A percentile compares a stretch with the other conserved stretches of the same genome.
Conservation (phyloP, 257 asterid genomes). For the Leptodermis oblonga region DNA sequence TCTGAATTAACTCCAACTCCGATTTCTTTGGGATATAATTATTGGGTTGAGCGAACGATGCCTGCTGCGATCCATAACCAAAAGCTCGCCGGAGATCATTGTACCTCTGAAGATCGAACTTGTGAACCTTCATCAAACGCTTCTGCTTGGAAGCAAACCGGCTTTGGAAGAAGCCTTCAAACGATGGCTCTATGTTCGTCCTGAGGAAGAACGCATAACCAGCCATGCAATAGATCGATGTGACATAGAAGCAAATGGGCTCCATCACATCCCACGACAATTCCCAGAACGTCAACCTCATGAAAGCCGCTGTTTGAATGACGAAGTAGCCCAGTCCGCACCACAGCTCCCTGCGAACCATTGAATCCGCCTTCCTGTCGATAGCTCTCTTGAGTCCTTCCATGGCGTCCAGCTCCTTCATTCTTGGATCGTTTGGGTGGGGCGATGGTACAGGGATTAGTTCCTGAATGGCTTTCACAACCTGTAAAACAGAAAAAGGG, state of each 20-base stretch:
- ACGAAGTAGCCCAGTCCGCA: constrained; percentile 58
- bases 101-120: constrained; percentile 58
- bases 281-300: constrained; percentile 96
- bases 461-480: constrained; percentile 74
- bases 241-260: constrained; percentile 81
- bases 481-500: constrained; percentile 52
- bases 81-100: constrained; percentile 48
- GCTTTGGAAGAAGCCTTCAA: constrained; percentile 75
- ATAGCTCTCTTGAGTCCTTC: constrained; percentile 54
- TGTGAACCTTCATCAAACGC: constrained; percentile 42
- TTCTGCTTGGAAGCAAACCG: constrained; percentile 61
- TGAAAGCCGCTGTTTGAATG: constrained; percentile 76
- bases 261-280: constrained; percentile 97
- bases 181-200: constrained; percentile 73
- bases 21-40: neutral
- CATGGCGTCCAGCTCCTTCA: constrained; percentile 55
- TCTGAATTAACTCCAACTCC: no score
- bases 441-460: constrained; percentile 44
- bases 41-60: neutral
- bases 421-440: constrained; percentile 39
- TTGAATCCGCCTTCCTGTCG: constrained; percentile 46
- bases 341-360: constrained; percentile 66
- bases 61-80: constrained; percentile 18
- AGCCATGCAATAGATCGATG: constrained; percentile 72
- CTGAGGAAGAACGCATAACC: constrained; percentile 72